Evolutionary conservation across 2,329 filamentous ascomycete species (phyloP).

Genomic region (Arthrobotrys sinensis): DNA sequence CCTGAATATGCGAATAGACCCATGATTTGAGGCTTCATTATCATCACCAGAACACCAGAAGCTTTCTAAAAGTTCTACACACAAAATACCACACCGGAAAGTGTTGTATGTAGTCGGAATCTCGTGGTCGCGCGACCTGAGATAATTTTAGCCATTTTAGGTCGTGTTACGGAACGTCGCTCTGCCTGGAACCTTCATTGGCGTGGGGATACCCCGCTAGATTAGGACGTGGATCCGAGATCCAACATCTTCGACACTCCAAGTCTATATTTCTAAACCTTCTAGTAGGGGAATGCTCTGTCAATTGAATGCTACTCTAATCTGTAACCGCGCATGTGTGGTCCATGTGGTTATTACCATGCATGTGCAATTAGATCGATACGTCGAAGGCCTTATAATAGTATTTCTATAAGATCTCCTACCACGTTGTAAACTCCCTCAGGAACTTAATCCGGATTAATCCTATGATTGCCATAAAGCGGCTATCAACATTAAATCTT

Average conservation of each 20-base stretch:
- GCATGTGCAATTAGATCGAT: too few species aligned
- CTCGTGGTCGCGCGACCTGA: conserved; percentile 20
- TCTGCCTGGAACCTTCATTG: not conserved
- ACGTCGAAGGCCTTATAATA: too few species aligned
- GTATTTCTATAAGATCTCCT: not conserved
- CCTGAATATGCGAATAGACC: not conserved
- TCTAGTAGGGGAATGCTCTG: too few species aligned
- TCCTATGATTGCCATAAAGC: not conserved
- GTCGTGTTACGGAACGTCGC: conserved; percentile 1
- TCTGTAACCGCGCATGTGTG: not conserved
- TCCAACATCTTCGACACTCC: not conserved
- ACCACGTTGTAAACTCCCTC: conserved; percentile 9
- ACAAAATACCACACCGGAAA: conserved; percentile 39
- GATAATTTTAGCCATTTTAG: conserved; percentile 13
- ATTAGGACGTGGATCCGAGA: not conserved
- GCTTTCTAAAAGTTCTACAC: not conserved
- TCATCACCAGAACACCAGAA: not conserved
- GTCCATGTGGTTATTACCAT: conserved; percentile 1
- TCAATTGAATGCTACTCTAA: too few species aligned
- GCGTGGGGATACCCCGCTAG: not conserved
- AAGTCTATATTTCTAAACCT: not conserved
- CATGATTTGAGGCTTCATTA: not conserved
- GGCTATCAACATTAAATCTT: not conserved
- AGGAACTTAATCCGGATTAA: not conserved
- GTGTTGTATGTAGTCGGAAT: conserved; percentile 38